phyloP scores from a whole-genome alignment of 805 yeast species.

The Pichia occidentalis region DNA sequence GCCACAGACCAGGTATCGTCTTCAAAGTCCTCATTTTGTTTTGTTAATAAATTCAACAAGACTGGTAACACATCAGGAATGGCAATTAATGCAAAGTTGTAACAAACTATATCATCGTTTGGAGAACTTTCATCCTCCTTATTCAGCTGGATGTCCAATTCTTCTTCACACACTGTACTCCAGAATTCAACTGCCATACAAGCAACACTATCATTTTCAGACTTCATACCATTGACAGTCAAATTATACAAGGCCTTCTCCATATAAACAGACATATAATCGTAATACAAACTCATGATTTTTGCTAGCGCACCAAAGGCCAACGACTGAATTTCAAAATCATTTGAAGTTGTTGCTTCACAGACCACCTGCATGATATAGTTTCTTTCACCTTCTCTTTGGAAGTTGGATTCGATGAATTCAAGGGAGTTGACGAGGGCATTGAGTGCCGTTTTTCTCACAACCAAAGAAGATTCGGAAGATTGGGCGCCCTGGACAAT shows the following conservation, averaged over 20 bases:
- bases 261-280: slow-evolving; percentile 91
- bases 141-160: slow-evolving; percentile 69
- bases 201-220: slow-evolving; percentile 74
- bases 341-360: slow-evolving; percentile 92
- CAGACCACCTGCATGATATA: slow-evolving; percentile 98
- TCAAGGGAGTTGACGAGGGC: slow-evolving; percentile 88
- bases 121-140: slow-evolving; percentile 41
- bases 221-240: slow-evolving; percentile 88
- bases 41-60: slow-evolving; percentile 66
- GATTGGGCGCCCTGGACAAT: slow-evolving; percentile 94
- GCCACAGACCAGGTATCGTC: slow-evolving; percentile 97
- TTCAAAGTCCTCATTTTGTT: slow-evolving; percentile 88
- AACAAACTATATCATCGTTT: slow-evolving; percentile 45
- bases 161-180: slow-evolving; percentile 99
- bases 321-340: slow-evolving; percentile 78
- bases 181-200: slow-evolving; percentile 99
- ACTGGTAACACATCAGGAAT: slow-evolving; percentile 84
- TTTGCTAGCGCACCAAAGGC: slow-evolving; percentile 94
- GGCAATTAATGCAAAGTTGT: slow-evolving; percentile 81
- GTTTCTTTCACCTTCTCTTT: slow-evolving; percentile 89
- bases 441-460: slow-evolving; percentile 83
- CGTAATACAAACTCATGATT: slow-evolving; percentile 84
- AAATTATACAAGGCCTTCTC: slow-evolving; percentile 90
- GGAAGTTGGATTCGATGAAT: slow-evolving; percentile 83
- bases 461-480: slow-evolving; percentile 65